These are phyloP conservation scores for Backusella macrospora DNA, from an alignment of 192 early-diverging fungal species.

Conservation along the genomic window DNA sequence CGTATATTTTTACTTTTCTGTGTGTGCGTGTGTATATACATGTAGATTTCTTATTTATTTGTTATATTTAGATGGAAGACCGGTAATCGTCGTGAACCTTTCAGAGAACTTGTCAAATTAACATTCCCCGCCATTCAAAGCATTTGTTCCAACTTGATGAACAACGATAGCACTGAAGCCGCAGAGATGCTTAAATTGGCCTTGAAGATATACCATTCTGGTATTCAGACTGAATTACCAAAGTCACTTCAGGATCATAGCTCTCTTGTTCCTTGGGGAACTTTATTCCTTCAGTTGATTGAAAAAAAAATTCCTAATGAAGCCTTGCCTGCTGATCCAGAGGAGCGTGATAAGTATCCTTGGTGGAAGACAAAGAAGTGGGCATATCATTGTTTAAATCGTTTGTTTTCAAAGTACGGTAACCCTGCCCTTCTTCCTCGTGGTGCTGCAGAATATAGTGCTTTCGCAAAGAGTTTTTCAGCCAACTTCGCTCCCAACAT, in stretches of 20 bases:
- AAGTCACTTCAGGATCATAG: constrained; percentile 63
- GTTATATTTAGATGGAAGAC: constrained; percentile 60
- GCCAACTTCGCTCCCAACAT: constrained; percentile 91
- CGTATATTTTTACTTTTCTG: background rate
- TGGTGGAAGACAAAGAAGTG: constrained; percentile 97
- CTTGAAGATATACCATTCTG: constrained; percentile 79
- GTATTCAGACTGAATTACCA: constrained; percentile 69
- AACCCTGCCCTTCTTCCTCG: constrained; percentile 67
- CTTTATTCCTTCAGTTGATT: constrained; percentile 80
- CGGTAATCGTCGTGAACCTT: constrained; percentile 60
- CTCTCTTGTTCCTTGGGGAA: constrained; percentile 87
- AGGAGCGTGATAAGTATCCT: constrained; percentile 80
- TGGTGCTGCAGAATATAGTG: constrained; percentile 47
- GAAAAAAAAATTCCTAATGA: constrained; percentile 62
- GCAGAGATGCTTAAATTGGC: constrained; percentile 84
- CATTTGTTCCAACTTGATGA: constrained; percentile 70
- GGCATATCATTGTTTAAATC: constrained; percentile 88
- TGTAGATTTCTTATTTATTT: background rate
- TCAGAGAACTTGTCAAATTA: constrained; percentile 71
- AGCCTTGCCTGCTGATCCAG: constrained; percentile 59
- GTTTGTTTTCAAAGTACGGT: constrained; percentile 74
- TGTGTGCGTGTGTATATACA: background rate
- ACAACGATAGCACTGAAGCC: constrained; percentile 69
- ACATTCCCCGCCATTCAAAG: constrained; percentile 79
- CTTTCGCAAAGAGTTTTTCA: constrained; percentile 86